Conservation (phyloP, 2,329 filamentous ascomycete genomes). For the Teratosphaeria pseudoeucalypti region DNA sequence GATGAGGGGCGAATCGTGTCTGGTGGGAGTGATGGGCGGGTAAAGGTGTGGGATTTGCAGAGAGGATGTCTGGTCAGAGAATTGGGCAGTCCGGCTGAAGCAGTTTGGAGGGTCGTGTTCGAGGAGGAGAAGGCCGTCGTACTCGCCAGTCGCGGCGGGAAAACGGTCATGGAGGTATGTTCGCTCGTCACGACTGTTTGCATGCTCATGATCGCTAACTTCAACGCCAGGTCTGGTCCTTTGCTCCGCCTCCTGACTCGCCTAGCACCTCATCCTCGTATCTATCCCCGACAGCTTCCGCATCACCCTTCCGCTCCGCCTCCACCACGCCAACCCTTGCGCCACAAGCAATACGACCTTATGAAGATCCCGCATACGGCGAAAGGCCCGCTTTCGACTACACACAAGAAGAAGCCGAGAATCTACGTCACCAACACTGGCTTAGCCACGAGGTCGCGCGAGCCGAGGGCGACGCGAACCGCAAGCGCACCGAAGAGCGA, state of each 20-base stretch:
- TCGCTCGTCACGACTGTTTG: constrained; percentile 3
- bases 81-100: constrained; percentile 81
- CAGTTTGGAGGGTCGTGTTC: constrained; percentile 95
- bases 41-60: constrained; percentile 96
- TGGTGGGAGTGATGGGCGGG: constrained; percentile 90
- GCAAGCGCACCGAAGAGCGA: constrained; percentile 7
- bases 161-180: constrained; percentile 90
- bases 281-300: neutral
- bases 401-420: neutral
- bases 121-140: constrained; percentile 95
- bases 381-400: constrained; percentile 14
- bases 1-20: constrained; percentile 92
- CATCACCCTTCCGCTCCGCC: neutral
- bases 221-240: constrained; percentile 70
- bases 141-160: constrained; percentile 71
- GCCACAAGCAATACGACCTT: constrained; percentile 12
- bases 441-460: neutral
- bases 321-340: neutral
- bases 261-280: constrained; percentile 4
- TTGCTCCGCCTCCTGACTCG: constrained; percentile 65
- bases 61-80: constrained; percentile 85
- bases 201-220: constrained; percentile 15
- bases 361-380: constrained; percentile 21
- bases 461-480: neutral
- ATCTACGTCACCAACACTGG: neutral